Base-by-base conservation (phyloP, 495 filamentous ascomycete genomes). In the Penicillium salamii region DNA sequence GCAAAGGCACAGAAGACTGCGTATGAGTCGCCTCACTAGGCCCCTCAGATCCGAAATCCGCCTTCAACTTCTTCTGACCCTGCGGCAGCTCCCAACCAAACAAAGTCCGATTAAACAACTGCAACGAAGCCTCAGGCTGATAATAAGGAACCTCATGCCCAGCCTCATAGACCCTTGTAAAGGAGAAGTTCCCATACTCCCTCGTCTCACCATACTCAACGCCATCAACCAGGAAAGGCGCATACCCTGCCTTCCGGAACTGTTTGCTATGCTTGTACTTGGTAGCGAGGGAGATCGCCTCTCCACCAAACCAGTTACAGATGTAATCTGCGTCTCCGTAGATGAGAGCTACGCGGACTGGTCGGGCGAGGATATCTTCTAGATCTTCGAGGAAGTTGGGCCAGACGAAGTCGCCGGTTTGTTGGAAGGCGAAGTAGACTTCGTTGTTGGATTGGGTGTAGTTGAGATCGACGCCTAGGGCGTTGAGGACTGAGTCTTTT, bases 391-490 rank as follows among this genome's bases (percentile, higher is more conserved):
- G 55, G 53, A 77, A 77, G 46, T 77, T 79, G 31, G 68, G 74
- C 50, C 72, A 66, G 46, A 75, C 68, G 32, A 70, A 71, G 54
- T 71, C 72, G 34, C 66, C 68, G 9, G 80, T 85, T 11, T 66
- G 61, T 3, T 67, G 57, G 65, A 89, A 89, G 20, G 72, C 81
- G n/a, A 49, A 52, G 42, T 72, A 75, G 19, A 85, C 78, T 9
- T 69, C 66, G 24, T 47, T 44, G 44, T 65, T 80, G 7, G 70
- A 74, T 35, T 71, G 50, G 2, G 85, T 87, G 70, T 72, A 89
- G 58, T 90, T 89, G n/a, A 85, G 54, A 5, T 76, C 74, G 6
- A 80, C 74, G 32, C 87, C 85, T 48, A 90, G 74, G 3, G 81
- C 81, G 4, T 76, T 63, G 51, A 81, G 78, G 12, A 89, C 79